Percentiles rank a stretch among this genome's conserved stretches.
phyloP scores from a whole-genome alignment of 2,329 filamentous ascomycete genomes.

The Exophiala lecanii-corni region DNA sequence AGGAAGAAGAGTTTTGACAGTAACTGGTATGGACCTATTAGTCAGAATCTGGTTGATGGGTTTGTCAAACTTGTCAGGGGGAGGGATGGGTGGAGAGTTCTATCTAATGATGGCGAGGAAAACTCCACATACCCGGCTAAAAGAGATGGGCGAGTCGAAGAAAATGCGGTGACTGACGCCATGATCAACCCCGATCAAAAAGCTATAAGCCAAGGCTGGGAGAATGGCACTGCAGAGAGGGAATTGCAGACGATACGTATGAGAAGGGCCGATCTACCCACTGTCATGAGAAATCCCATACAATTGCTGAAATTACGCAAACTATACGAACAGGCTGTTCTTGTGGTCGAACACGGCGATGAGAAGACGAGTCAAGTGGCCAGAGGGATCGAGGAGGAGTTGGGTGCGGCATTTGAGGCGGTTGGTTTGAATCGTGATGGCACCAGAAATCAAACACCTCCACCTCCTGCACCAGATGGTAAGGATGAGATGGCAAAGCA shows the following conservation, averaged over 20 bases:
- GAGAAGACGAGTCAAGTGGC: slow-evolving; percentile 17
- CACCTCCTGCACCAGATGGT: not conserved
- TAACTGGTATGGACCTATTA: slow-evolving; percentile 83
- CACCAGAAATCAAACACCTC: slow-evolving; percentile 3
- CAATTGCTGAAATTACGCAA: slow-evolving; percentile 9
- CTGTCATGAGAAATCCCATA: slow-evolving; percentile 9
- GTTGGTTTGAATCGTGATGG: slow-evolving; percentile 17
- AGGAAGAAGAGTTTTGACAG: slow-evolving; percentile 71
- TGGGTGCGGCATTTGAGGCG: slow-evolving; percentile 15
- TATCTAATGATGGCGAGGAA: slow-evolving; percentile 37
- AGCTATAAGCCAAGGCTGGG: slow-evolving; percentile 9
- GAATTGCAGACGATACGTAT: slow-evolving; percentile 13
- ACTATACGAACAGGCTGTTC: slow-evolving; percentile 13
- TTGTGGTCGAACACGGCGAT: slow-evolving; percentile 14
- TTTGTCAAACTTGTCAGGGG: slow-evolving; percentile 70
- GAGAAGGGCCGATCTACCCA: slow-evolving; percentile 7
- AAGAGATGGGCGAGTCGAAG: slow-evolving; percentile 25
- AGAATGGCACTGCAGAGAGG: slow-evolving; percentile 10
- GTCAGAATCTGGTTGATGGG: slow-evolving; percentile 69
- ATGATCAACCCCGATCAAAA: slow-evolving; percentile 19
- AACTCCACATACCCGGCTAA: slow-evolving; percentile 34
- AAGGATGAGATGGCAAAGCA: slow-evolving; percentile 8
- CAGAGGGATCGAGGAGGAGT: slow-evolving; percentile 14
- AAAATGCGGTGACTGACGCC: slow-evolving; percentile 21
- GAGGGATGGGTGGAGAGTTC: slow-evolving; percentile 45